These are phyloP conservation scores for Sarcodon aspratus DNA, from an alignment of 768 basidiomycete genomes.

Conservation along the genomic window DNA sequence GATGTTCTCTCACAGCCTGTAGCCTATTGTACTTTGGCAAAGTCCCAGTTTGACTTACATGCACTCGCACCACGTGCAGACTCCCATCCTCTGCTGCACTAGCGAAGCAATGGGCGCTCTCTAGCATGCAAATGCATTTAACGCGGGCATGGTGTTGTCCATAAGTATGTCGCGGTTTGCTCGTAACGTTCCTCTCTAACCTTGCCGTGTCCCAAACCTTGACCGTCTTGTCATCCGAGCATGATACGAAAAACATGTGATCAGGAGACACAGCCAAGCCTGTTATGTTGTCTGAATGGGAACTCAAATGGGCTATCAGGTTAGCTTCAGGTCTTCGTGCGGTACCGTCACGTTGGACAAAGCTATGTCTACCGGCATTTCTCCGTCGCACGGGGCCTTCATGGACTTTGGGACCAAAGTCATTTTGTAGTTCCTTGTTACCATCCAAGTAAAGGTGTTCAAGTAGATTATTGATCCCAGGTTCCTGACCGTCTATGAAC, in stretches of 20 bases:
- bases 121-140: constrained; percentile 67
- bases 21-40: constrained; percentile 79
- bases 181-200: constrained; percentile 90
- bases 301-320: constrained; percentile 74
- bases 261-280: constrained; percentile 85
- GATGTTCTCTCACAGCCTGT: constrained; percentile 73
- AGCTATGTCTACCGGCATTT: constrained; percentile 57
- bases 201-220: constrained; percentile 89
- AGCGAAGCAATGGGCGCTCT: constrained; percentile 83
- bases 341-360: constrained; percentile 52
- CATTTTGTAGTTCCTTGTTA: constrained; percentile 72
- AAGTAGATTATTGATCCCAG: constrained; percentile 77
- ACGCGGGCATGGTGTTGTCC: constrained; percentile 61
- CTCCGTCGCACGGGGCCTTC: constrained; percentile 74
- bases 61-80: constrained; percentile 75
- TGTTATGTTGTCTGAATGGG: constrained; percentile 74
- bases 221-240: constrained; percentile 89
- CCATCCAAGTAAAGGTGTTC: constrained; percentile 87
- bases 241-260: constrained; percentile 88
- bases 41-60: constrained; percentile 50
- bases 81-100: constrained; percentile 79
- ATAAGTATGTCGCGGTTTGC: constrained; percentile 43
- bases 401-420: constrained; percentile 85
- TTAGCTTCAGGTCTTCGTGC: constrained; percentile 59
- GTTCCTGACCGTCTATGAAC: constrained; percentile 73